phyloP scores from a whole-genome alignment of 257 asterid genomes.

The Ballota nigra region DNA sequence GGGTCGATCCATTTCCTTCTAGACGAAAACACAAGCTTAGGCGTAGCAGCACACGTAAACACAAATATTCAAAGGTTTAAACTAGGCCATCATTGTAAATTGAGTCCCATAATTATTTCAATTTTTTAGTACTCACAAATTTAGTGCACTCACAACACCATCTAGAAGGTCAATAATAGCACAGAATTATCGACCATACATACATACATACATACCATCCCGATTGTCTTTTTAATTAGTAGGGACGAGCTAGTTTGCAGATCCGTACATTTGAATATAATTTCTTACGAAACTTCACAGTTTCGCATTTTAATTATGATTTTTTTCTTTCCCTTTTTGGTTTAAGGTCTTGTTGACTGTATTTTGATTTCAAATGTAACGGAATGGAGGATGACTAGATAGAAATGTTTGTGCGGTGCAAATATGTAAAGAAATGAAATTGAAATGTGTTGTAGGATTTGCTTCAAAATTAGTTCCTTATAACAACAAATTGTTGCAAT shows the following conservation, averaged over 20 bases:
- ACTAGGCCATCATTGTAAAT: conserved; percentile 25
- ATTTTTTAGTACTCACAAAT: neutral
- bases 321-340: neutral
- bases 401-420: too few species aligned
- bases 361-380: too few species aligned
- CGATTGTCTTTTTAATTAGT: neutral
- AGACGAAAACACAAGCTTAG: conserved; percentile 32
- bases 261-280: neutral
- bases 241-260: neutral
- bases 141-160: neutral
- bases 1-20: conserved; percentile 78
- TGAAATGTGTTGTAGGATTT: too few species aligned
- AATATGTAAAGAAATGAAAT: too few species aligned
- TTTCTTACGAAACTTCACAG: neutral
- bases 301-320: neutral
- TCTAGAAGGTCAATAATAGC: conserved; percentile 13
- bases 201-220: neutral
- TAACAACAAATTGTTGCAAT: too few species aligned
- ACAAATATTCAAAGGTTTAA: conserved; percentile 27
- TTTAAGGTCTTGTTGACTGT: neutral
- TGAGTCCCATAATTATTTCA: neutral
- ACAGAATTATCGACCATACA: neutral
- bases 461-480: too few species aligned
- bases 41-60: conserved; percentile 17
- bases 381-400: too few species aligned